Base-by-base conservation (phyloP, 2,329 filamentous ascomycete species). In the Stemphylium vesicarium region DNA sequence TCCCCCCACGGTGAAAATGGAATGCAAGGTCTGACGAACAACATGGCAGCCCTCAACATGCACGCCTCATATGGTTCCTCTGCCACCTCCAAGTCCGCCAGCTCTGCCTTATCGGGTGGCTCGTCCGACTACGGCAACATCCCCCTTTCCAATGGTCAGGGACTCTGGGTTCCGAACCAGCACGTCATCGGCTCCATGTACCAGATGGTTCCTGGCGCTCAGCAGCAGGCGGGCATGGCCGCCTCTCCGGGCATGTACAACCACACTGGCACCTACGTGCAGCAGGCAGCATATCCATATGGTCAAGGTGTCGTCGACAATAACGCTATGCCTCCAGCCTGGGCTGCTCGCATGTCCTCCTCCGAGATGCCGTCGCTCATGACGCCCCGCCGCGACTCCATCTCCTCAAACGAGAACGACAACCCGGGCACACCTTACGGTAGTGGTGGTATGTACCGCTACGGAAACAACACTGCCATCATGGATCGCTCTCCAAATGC, bases 321-420 rank as follows among this genome's bases (percentile, higher is more conserved):
- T 48, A 80, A 75, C 68, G 79, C 80, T 6, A 72, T 81, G 62
- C 79, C 68, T 32, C 68, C 77, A 12, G 75, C 72, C 59, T 82
- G 80, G 80, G 76, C 79, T 13, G 70, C 72, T 29, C 76, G 76
- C 37, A 76, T 79, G 55, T 75, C 79, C 4, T 80, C 77, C 15
- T 76, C 73, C 8, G 79, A 81, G 26, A 78, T 81, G 55, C 80
- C 80, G 4, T 77, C 79, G 8, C 73, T 82, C 45, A 79, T 82
- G 74, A 82, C 80, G 15, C 79, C 80, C 43, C 80, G 80, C 33
- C 80, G 80, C 42, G 80, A 80, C 60, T 82, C 80, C 7, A 73
- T 81, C 59, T 82, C 80, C 4, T 82, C 80, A 31, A 81, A 81
- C 63, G 80, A 82, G 75, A 79, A 81, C 53, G 80, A 82, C 43